Percentiles rank a stretch among this genome's conserved stretches.
Conservation (phyloP, 73 alveolate species). For the Diophrys sp. region DNA sequence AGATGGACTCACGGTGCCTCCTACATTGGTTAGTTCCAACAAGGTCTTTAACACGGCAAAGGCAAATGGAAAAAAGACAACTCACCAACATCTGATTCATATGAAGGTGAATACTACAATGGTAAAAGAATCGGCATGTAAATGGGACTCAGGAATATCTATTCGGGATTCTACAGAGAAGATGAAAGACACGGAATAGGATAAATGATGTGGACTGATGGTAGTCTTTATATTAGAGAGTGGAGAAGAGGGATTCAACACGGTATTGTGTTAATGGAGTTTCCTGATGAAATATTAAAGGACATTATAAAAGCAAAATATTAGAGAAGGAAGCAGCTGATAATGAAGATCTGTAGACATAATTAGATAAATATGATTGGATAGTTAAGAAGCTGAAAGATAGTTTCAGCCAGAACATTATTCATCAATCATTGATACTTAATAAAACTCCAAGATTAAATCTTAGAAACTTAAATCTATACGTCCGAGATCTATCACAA, state of each 20-base stretch:
- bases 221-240: constrained; percentile 59
- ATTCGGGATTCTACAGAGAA: constrained; percentile 78
- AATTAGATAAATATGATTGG: too few species aligned
- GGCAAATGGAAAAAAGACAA: too few species aligned
- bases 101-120: constrained; percentile 51
- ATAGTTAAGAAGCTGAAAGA: too few species aligned
- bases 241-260: constrained; percentile 85
- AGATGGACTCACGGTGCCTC: constrained; percentile 40
- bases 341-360: too few species aligned
- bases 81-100: constrained; percentile 29
- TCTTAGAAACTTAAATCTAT: too few species aligned
- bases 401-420: too few species aligned
- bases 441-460: too few species aligned
- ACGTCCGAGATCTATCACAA: too few species aligned
- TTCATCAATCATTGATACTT: too few species aligned
- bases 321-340: too few species aligned
- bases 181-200: constrained; percentile 92
- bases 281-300: constrained; percentile 6
- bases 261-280: constrained; percentile 59
- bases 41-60: constrained; percentile 43
- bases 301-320: neutral
- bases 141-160: constrained; percentile 72
- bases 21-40: constrained; percentile 36
- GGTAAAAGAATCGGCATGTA: constrained; percentile 13
- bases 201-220: constrained; percentile 64